Conservation (phyloP, 495 filamentous ascomycete genomes). For the Hypoxylon subgilvum region DNA sequence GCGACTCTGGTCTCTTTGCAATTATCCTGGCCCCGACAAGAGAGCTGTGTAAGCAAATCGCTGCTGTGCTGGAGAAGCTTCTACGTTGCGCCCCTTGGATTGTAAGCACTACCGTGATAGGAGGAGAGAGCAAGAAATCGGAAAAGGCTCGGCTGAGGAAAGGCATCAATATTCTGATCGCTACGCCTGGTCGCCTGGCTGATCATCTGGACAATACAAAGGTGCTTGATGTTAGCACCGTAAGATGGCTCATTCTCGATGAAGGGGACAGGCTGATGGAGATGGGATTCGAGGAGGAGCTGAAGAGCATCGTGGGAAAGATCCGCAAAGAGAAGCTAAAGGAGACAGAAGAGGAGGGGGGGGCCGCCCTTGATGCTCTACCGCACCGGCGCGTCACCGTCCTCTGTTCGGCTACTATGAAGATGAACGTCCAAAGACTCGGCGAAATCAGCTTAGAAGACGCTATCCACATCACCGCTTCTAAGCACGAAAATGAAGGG, state of each 20-base stretch:
- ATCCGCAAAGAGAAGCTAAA: conserved; percentile 61
- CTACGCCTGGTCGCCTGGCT: conserved; percentile 85
- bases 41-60: conserved; percentile 92
- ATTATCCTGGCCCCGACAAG: conserved; percentile 90
- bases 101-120: conserved; percentile 88
- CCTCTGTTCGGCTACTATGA: conserved; percentile 96
- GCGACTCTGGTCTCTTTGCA: conserved; percentile 89
- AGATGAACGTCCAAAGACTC: conserved; percentile 89
- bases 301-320: conserved; percentile 77
- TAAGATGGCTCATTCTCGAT: conserved; percentile 91
- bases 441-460: conserved; percentile 95
- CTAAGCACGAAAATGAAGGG: conserved; percentile 57
- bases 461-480: conserved; percentile 82
- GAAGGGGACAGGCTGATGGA: conserved; percentile 98
- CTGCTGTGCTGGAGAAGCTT: conserved; percentile 78
- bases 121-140: conserved; percentile 95
- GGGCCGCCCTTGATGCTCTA: conserved; percentile 59
- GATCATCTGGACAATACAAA: conserved; percentile 94
- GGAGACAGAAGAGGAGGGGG: conserved; percentile 48
- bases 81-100: conserved; percentile 86
- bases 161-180: conserved; percentile 92
- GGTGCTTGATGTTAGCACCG: conserved; percentile 82
- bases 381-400: conserved; percentile 81
- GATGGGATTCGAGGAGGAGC: conserved; percentile 90
- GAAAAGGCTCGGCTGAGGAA: conserved; percentile 93